These are phyloP conservation scores for Ochetophila trinervis DNA, from an alignment of 306 rosid genomes.

Conservation along the genomic window DNA sequence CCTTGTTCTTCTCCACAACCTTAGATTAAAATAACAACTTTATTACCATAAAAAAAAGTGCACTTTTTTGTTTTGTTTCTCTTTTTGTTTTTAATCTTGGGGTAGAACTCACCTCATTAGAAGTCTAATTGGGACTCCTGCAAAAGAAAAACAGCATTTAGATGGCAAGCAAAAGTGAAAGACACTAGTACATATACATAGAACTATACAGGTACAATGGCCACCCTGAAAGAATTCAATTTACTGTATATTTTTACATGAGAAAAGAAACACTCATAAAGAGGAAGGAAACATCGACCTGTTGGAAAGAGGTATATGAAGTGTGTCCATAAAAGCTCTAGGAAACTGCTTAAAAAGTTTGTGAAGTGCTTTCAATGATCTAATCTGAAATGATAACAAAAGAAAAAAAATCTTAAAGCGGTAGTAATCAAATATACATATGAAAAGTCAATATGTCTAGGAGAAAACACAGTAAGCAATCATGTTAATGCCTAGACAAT, in stretches of 20 bases:
- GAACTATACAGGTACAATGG: not conserved
- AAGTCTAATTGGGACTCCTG: slow-evolving; percentile 51
- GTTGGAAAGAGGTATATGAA: slow-evolving; percentile 54
- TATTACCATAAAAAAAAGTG: slow-evolving; percentile 20
- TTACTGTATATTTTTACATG: not conserved
- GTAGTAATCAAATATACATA: no score
- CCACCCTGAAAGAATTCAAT: slow-evolving; percentile 14
- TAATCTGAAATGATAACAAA: slow-evolving; percentile 56
- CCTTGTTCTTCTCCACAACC: slow-evolving; percentile 58
- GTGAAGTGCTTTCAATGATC: slow-evolving; percentile 84
- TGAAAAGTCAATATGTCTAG: no score
- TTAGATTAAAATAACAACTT: slow-evolving; percentile 27
- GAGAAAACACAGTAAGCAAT: no score
- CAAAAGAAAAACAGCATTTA: slow-evolving; percentile 24
- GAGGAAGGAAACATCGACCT: slow-evolving; percentile 35
- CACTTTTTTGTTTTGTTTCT: no score
- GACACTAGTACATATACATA: not conserved
- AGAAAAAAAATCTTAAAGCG: not conserved
- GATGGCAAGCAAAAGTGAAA: slow-evolving; percentile 18
- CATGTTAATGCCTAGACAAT: not conserved
- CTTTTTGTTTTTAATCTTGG: not conserved
- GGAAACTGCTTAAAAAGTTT: slow-evolving; percentile 89
- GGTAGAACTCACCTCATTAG: slow-evolving; percentile 51
- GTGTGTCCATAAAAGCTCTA: slow-evolving; percentile 73
- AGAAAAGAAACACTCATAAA: slow-evolving; percentile 4